Conservation (phyloP, 176 grass and related monocot genomes). For the Eragrostis curvula region DNA sequence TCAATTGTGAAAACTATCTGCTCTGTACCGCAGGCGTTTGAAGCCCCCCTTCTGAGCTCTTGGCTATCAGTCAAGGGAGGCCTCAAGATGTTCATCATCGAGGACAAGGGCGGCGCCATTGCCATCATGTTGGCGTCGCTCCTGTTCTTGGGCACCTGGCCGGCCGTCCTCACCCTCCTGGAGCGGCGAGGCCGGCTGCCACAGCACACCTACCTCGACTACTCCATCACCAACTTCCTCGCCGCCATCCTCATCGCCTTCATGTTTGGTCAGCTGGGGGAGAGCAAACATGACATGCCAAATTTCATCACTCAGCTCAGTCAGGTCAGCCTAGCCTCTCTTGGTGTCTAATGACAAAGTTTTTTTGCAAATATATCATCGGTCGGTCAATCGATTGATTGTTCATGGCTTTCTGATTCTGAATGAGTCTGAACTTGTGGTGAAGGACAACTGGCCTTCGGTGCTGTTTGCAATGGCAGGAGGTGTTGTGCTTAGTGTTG, state of each 20-base stretch:
- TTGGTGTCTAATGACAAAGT: background rate
- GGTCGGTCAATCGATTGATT: background rate
- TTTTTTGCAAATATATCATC: background rate
- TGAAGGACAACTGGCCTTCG: conserved; percentile 76
- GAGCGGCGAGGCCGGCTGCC: conserved; percentile 70
- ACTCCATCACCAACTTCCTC: conserved; percentile 73
- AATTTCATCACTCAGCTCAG: conserved; percentile 74
- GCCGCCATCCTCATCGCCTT: conserved; percentile 65
- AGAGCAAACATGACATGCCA: conserved; percentile 54
- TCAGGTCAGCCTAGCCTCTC: conserved; percentile 51
- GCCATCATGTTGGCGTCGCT: conserved; percentile 78
- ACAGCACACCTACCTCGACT: conserved; percentile 85
- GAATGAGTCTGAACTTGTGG: conserved; percentile 1
- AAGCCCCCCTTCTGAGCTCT: conserved; percentile 20
- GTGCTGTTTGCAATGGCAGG: conserved; percentile 80
- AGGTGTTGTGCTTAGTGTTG: conserved; percentile 68
- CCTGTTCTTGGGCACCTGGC: conserved; percentile 76
- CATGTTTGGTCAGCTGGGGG: conserved; percentile 70
- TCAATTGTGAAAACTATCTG: background rate
- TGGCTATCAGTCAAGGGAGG: background rate
- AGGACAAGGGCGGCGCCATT: conserved; percentile 81
- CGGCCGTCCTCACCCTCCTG: conserved; percentile 66
- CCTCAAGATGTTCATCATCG: conserved; percentile 62
- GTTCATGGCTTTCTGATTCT: background rate
- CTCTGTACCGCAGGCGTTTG: conserved; percentile 26